Evolutionary conservation across 2,329 filamentous ascomycete genomes (phyloP).

Genomic region (Fusarium scirpi): DNA sequence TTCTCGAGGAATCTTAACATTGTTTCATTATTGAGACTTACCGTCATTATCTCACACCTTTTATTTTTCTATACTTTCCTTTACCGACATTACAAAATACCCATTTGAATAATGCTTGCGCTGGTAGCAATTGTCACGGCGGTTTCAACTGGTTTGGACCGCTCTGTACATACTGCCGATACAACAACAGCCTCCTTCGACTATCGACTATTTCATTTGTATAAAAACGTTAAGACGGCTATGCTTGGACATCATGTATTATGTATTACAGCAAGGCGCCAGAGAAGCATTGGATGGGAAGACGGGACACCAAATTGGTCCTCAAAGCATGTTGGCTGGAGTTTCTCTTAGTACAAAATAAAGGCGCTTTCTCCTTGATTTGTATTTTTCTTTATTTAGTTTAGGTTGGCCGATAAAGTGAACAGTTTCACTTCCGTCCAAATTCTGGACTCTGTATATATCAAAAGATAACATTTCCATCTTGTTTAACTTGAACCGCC

Average conservation of each 20-base stretch:
- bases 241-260: slow-evolving; percentile 37
- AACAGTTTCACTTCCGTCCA: slow-evolving; percentile 32
- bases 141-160: slow-evolving; percentile 37
- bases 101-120: slow-evolving; percentile 28
- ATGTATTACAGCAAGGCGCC: slow-evolving; percentile 43
- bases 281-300: slow-evolving; percentile 30
- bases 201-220: slow-evolving; percentile 34
- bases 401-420: slow-evolving; percentile 6
- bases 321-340: slow-evolving; percentile 35
- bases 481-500: slow-evolving; percentile 11
- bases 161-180: slow-evolving; percentile 18
- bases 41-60: neutral
- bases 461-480: slow-evolving; percentile 30
- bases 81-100: slow-evolving; percentile 10
- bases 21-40: neutral
- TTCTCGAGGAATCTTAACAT: slow-evolving; percentile 59
- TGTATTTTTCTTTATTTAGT: slow-evolving; percentile 5
- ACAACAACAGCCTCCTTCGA: slow-evolving; percentile 15
- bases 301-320: slow-evolving; percentile 15
- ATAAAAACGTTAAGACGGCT: slow-evolving; percentile 27
- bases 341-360: slow-evolving; percentile 28
- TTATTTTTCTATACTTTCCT: slow-evolving; percentile 7
- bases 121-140: slow-evolving; percentile 27
- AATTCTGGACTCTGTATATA: slow-evolving; percentile 15
- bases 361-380: slow-evolving; percentile 9